phyloP scores from a whole-genome alignment of 176 grass and related monocot genomes.

The Eremochloa ophiuroides region DNA sequence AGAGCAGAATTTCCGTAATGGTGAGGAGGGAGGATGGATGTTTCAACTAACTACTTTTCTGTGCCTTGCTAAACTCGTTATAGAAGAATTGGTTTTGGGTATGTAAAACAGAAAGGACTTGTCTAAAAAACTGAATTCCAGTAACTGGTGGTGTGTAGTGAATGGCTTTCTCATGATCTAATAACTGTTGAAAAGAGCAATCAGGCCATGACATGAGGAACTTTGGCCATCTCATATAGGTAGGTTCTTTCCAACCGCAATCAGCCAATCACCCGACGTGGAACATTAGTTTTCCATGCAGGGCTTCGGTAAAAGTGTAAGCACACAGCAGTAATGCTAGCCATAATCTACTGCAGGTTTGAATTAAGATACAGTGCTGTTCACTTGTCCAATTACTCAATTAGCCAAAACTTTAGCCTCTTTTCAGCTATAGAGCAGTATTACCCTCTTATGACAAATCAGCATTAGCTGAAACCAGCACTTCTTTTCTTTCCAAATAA shows the following conservation, averaged over 20 bases:
- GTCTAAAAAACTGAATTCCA: background rate
- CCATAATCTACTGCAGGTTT: background rate
- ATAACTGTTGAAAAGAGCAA: background rate
- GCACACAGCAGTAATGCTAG: background rate
- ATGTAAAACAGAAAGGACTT: background rate
- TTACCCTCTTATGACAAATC: no score
- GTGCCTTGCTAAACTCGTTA: background rate
- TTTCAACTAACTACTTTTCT: background rate
- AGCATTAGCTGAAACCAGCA: no score
- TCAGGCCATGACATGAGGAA: background rate
- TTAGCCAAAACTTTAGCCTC: no score
- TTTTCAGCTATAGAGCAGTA: no score
- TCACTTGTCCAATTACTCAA: no score
- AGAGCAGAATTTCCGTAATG: background rate
- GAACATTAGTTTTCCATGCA: constrained; percentile 42
- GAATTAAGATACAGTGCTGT: no score
- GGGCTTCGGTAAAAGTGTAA: constrained; percentile 16
- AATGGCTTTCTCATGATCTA: constrained; percentile 21
- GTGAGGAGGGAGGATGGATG: background rate
- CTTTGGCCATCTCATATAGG: constrained; percentile 18
- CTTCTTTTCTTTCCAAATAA: no score
- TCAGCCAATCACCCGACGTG: constrained; percentile 5
- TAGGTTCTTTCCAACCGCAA: background rate
- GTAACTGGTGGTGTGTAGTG: background rate
- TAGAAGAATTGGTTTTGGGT: background rate